These are phyloP conservation scores for Tillandsia leiboldiana DNA, from an alignment of 176 grass and related monocot genomes.

Conservation along the genomic window DNA sequence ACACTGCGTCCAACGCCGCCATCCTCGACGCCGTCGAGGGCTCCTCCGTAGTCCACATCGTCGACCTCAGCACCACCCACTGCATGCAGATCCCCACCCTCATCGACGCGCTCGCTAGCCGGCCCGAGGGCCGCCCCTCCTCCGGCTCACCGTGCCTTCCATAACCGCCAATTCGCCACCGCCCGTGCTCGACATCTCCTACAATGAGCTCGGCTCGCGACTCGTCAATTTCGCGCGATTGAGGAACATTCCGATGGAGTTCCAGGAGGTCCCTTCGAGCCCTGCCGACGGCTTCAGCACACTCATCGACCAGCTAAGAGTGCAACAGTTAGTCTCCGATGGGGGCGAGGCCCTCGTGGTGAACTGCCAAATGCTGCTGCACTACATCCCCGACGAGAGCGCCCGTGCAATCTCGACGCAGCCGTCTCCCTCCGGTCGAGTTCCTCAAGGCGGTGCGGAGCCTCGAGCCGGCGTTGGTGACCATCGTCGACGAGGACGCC, in stretches of 20 bases:
- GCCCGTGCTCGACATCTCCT: slow-evolving; percentile 65
- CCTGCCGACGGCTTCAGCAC: slow-evolving; percentile 51
- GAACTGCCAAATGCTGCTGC: slow-evolving; percentile 95
- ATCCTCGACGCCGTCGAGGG: slow-evolving; percentile 81
- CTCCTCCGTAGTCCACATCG: slow-evolving; percentile 59
- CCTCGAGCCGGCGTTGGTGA: slow-evolving; percentile 59
- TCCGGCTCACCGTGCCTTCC: slow-evolving; percentile 62
- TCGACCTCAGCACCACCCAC: slow-evolving; percentile 85
- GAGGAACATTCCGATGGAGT: slow-evolving; percentile 74
- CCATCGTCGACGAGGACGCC: slow-evolving; percentile 80
- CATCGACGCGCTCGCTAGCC: slow-evolving; percentile 70
- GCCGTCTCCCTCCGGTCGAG: slow-evolving; percentile 53
- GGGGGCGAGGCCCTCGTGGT: slow-evolving; percentile 62
- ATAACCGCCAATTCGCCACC: slow-evolving; percentile 17
- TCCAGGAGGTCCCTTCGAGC: slow-evolving; percentile 44
- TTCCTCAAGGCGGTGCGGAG: slow-evolving; percentile 72
- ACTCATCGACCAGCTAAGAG: slow-evolving; percentile 58
- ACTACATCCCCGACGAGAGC: slow-evolving; percentile 84
- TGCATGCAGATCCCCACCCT: slow-evolving; percentile 99
- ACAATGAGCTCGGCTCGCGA: slow-evolving; percentile 71
- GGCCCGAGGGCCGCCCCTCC: slow-evolving; percentile 58
- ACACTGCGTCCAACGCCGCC: slow-evolving; percentile 65
- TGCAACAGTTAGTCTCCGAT: slow-evolving; percentile 69
- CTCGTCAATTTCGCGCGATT: slow-evolving; percentile 69
- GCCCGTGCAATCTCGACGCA: slow-evolving; percentile 31